phyloP scores from a whole-genome alignment of 768 basidiomycete species.

The Serendipita indica region DNA sequence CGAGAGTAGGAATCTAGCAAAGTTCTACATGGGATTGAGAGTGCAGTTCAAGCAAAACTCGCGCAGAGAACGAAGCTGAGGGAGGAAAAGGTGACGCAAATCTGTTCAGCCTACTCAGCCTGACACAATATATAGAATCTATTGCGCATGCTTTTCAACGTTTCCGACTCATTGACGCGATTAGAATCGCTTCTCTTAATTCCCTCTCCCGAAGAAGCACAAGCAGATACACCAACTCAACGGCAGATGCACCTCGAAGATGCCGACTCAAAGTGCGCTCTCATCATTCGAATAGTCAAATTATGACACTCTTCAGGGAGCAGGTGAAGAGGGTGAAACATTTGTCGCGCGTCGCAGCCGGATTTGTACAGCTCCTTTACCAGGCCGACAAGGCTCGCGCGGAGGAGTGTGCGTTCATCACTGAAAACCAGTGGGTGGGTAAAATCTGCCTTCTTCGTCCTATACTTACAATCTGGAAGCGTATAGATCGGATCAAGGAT shows the following conservation, averaged over 20 bases:
- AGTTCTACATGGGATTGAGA: slow-evolving; percentile 49
- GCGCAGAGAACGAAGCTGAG: slow-evolving; percentile 57
- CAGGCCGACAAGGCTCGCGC: slow-evolving; percentile 66
- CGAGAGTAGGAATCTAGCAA: slow-evolving; percentile 15
- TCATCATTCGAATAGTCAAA: background rate
- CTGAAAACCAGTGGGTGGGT: slow-evolving; percentile 75
- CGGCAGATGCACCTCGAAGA: slow-evolving; percentile 22
- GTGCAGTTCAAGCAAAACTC: slow-evolving; percentile 64
- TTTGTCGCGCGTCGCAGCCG: slow-evolving; percentile 68
- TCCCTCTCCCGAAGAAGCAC: slow-evolving; percentile 31
- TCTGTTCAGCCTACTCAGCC: background rate
- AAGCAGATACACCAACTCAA: slow-evolving; percentile 24
- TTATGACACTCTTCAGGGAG: slow-evolving; percentile 11
- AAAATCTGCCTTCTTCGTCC: background rate
- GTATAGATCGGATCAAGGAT: slow-evolving; percentile 68
- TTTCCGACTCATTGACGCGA: slow-evolving; percentile 81
- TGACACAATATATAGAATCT: slow-evolving; percentile 38
- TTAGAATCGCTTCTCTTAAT: slow-evolving; percentile 77
- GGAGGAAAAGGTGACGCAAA: slow-evolving; percentile 64
- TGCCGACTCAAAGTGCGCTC: slow-evolving; percentile 31
- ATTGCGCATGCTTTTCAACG: slow-evolving; percentile 74
- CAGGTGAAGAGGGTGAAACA: slow-evolving; percentile 59
- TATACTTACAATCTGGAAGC: slow-evolving; percentile 29
- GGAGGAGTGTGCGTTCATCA: slow-evolving; percentile 66
- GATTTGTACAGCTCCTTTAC: slow-evolving; percentile 87